Base-by-base conservation (phyloP, 495 filamentous ascomycete species). In the Collariella sp. region DNA sequence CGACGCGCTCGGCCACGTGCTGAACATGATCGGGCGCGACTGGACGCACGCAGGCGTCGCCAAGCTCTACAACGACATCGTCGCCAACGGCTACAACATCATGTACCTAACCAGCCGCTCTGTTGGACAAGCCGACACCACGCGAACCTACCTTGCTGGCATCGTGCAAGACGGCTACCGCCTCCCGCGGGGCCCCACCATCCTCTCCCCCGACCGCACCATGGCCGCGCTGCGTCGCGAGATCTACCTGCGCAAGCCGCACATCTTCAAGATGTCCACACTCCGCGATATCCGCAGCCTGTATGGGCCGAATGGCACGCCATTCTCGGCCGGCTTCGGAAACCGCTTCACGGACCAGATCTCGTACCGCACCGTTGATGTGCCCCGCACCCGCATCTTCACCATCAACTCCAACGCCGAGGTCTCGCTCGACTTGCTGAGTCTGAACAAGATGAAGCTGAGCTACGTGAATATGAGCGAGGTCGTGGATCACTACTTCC, bases 261-360 rank as follows among this genome's bases (percentile, higher is more conserved):
- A 99, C 64, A 89, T 97, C 4, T 99, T 99, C 81, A 99, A 99
- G 72, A 99, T 99, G 93, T 86, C 91, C 5, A 97, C 94, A 56
- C 72, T 99, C 38, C 82, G 93, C 20, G 93, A 99, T 70, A 96
- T 99, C 55, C 77, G 88, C 54, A 85, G 82, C 44, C 81, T 99
- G 1, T 99, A 95, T 63, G 82, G 80, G n/a, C 78, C 79, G 2
- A 83, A 86, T 22, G 75, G 82, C 50, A 85, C 81, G 20, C 93
- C 93, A 0, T 99, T 99, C 67, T 97, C 91, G 60, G 94, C 93
- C 15, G 93, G 93, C 0, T 99, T 99, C 67, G 93, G 93, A 52
- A 99, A 99, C 67, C 83, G 91, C 40, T 78, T 99, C 53, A 99
- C 93, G 4, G 93, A 99, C 63, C 93, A 95, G 35, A 77, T 99